A percentile compares a stretch with the other conserved stretches of the same genome.
Evolutionary conservation across 495 filamentous ascomycete species (phyloP).

Genomic region (Acidiella bohemica): DNA sequence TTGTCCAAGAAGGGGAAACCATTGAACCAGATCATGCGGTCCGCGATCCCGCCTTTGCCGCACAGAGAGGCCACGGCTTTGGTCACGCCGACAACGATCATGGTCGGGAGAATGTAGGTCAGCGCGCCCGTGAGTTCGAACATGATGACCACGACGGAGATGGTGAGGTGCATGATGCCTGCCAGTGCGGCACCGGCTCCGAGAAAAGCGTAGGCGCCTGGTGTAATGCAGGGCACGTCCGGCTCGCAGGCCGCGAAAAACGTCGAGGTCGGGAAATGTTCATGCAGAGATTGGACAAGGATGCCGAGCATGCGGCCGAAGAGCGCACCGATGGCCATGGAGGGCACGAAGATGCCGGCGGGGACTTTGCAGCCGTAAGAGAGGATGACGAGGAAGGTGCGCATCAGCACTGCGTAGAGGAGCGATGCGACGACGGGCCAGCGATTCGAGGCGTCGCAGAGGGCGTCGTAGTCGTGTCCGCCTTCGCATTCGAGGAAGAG

Average conservation of each 20-base stretch:
- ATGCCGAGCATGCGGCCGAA: slow-evolving; percentile 94
- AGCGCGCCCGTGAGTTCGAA: slow-evolving; percentile 91
- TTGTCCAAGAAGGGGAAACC: slow-evolving; percentile 96
- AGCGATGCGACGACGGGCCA: slow-evolving; percentile 73
- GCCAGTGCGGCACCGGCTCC: slow-evolving; percentile 90
- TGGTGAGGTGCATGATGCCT: slow-evolving; percentile 95
- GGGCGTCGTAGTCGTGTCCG: slow-evolving; percentile 74
- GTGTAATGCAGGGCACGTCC: slow-evolving; percentile 92
- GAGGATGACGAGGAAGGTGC: slow-evolving; percentile 80
- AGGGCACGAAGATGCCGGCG: slow-evolving; percentile 92
- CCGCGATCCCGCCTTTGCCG: slow-evolving; percentile 90
- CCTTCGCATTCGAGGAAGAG: slow-evolving; percentile 92
- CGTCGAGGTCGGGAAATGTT: slow-evolving; percentile 61
- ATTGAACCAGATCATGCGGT: slow-evolving; percentile 99
- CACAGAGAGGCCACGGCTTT: slow-evolving; percentile 88
- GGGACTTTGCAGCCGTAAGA: slow-evolving; percentile 98
- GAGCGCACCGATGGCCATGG: slow-evolving; percentile 91
- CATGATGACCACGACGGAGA: slow-evolving; percentile 96
- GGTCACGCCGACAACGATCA: slow-evolving; percentile 97
- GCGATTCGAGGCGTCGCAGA: slow-evolving; percentile 67
- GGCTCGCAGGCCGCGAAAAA: slow-evolving; percentile 84
- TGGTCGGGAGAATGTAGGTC: slow-evolving; percentile 91
- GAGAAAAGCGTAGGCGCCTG: slow-evolving; percentile 89
- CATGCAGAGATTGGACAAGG: slow-evolving; percentile 77
- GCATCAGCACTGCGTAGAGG: slow-evolving; percentile 62